Percentiles rank a stretch among this genome's conserved stretches.
phyloP scores from a whole-genome alignment of 2,329 filamentous ascomycete species.

The Clarireedia sp. region DNA sequence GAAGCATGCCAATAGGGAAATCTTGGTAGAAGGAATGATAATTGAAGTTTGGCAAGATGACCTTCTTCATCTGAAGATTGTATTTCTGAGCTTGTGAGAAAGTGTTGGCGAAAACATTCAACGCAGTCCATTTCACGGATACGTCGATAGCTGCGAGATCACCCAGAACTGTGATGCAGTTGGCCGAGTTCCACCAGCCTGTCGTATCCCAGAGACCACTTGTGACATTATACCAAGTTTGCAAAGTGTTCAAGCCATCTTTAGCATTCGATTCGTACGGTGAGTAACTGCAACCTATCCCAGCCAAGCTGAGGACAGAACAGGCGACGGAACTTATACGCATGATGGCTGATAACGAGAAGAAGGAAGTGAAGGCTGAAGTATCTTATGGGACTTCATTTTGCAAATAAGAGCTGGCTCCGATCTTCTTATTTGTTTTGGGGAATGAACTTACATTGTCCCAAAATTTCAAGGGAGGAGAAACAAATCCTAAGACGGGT shows the following conservation, averaged over 20 bases:
- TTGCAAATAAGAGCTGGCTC: neutral
- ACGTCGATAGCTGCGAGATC: slow-evolving; percentile 36
- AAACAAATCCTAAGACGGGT: neutral
- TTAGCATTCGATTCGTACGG: slow-evolving; percentile 20
- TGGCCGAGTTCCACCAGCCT: slow-evolving; percentile 70
- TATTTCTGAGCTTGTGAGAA: slow-evolving; percentile 25
- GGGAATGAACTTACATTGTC: neutral
- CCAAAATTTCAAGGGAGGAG: neutral
- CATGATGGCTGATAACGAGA: neutral
- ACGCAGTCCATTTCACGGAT: slow-evolving; percentile 29
- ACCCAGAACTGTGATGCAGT: slow-evolving; percentile 53
- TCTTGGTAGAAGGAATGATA: slow-evolving; percentile 13
- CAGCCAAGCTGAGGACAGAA: neutral
- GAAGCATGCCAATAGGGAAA: neutral
- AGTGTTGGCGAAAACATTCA: slow-evolving; percentile 37
- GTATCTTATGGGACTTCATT: neutral
- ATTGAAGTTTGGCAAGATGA: slow-evolving; percentile 19
- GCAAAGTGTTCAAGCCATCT: slow-evolving; percentile 38
- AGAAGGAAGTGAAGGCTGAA: neutral
- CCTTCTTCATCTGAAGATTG: slow-evolving; percentile 24
- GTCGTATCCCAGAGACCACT: slow-evolving; percentile 57
- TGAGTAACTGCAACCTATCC: neutral
- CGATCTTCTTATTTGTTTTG: neutral
- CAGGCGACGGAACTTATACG: neutral
- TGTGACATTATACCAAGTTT: slow-evolving; percentile 51